Evolutionary conservation across 225 moss, liverwort and hornwort genomes (phyloP).

Genomic region (Marchantia polymorpha): DNA sequence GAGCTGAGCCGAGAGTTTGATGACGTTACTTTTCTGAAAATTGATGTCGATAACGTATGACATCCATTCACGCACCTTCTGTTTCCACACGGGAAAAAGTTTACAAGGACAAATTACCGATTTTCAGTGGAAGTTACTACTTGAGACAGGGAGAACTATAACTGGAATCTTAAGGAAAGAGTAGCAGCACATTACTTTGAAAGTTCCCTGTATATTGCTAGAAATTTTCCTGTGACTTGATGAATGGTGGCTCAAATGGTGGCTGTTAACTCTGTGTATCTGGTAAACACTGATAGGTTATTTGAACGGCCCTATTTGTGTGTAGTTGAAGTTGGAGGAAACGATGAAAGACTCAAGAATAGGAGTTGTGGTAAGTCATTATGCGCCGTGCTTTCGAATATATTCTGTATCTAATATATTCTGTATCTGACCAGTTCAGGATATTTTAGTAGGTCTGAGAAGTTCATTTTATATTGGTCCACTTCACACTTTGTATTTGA

Average conservation of each 20-base stretch:
- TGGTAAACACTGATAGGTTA: not conserved
- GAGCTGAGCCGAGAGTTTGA: slow-evolving; percentile 40
- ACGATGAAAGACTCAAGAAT: slow-evolving; percentile 33
- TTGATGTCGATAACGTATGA: slow-evolving; percentile 42
- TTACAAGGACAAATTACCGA: not conserved
- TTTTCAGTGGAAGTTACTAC: not conserved
- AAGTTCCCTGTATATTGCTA: not conserved
- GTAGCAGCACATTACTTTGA: not conserved
- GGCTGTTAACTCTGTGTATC: not conserved
- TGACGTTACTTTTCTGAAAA: slow-evolving; percentile 39
- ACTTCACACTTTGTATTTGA: no score
- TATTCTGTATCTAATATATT: no score
- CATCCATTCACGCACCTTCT: not conserved
- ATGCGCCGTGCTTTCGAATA: not conserved
- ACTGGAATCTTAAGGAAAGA: not conserved
- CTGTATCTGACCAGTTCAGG: no score
- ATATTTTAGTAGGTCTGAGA: no score
- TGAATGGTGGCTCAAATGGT: no score
- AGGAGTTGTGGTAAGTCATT: slow-evolving; percentile 32
- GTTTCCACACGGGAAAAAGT: not conserved
- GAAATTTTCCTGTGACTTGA: no score
- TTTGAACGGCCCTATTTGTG: not conserved
- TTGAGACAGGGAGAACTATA: not conserved
- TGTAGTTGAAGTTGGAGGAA: slow-evolving; percentile 35
- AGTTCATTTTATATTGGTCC: no score